Evolutionary conservation across 129 eudicot species (phyloP).

Genomic region (Flaveria linearis): DNA sequence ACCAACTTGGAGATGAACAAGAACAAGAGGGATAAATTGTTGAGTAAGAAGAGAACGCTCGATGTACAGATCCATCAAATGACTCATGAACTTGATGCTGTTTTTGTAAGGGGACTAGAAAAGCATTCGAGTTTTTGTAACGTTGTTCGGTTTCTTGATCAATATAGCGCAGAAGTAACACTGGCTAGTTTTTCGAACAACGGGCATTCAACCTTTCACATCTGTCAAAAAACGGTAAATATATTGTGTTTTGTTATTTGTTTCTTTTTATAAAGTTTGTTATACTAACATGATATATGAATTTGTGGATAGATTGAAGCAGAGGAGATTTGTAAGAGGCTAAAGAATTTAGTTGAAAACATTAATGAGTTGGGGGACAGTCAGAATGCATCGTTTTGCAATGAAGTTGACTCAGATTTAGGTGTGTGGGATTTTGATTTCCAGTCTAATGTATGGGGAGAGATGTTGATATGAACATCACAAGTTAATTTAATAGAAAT

Average conservation of each 20-base stretch:
- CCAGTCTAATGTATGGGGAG: too few species aligned
- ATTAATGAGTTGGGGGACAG: constrained; percentile 15
- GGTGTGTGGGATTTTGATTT: constrained; percentile 46
- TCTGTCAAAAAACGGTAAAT: constrained; percentile 46
- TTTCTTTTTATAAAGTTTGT: background rate
- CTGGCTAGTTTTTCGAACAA: constrained; percentile 39
- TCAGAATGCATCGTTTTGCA: background rate
- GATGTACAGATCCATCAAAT: constrained; percentile 45
- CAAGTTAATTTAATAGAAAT: background rate
- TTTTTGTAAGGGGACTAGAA: constrained; percentile 42
- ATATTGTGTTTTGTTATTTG: background rate
- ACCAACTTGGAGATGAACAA: constrained; percentile 43
- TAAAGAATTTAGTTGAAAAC: constrained; percentile 35
- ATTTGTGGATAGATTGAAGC: constrained; percentile 35
- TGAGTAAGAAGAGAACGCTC: constrained; percentile 30
- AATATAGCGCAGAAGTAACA: constrained; percentile 47
- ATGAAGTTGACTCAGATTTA: constrained; percentile 21
- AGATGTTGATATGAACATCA: background rate
- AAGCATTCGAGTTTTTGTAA: constrained; percentile 33
- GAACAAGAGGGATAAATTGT: constrained; percentile 45
- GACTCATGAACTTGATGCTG: constrained; percentile 41
- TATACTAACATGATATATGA: background rate
- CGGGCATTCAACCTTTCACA: constrained; percentile 45
- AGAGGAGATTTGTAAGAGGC: constrained; percentile 23
- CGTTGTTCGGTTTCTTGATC: constrained; percentile 36